Evolutionary conservation across 2,329 filamentous ascomycete species (phyloP), one percentile per base, ranked within the genome.

Genomic region (Monosporascus sp.): DNA sequence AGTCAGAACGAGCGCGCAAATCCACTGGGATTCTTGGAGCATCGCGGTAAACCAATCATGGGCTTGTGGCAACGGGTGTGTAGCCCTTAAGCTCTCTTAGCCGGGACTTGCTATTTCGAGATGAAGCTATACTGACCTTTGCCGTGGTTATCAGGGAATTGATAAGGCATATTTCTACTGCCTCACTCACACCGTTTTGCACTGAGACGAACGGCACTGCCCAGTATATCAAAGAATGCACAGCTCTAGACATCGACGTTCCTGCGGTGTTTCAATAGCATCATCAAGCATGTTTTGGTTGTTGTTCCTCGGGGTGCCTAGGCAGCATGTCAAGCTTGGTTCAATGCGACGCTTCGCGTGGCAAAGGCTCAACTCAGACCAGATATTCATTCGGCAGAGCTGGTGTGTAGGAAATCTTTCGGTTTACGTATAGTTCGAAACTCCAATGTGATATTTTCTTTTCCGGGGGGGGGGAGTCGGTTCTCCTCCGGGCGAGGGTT

Each of bases 181-280:
- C 56, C 26, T 59, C 58, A 9, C 57, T 65, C 20, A 26, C n/a
- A 7, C 61, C 63, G 19, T 55, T 37, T 20, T 65, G 63, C 40
- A 56, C 50, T 2, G 61, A 65, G 53, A 59, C 50, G 22, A 54
- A 37, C 35, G 54, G 55, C 2, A 49, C 49, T 3, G 55, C 37
- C 27, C 61, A 65, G 50, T 63, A 62, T 22, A 54, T 63, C 49
- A 58, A 63, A 19, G 55, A 62, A 49, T 65, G 63, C 50, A 49
- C 53, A 20, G 58, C 53, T n/a, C 60, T 61, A 9, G 60, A 64
- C 35, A 3, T 58, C 2, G 53, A 58, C 17, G 52, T 55, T 7
- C 26, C 56, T 5, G 60, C 60, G 17, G 57, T 46, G 37, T 11
- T 31, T 47, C 56, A 61, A 47, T 56, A 55, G 50, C 8, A 20